A percentile compares a stretch with the other conserved stretches of the same genome.
Evolutionary conservation across 371 early-diverging fungal genomes (phyloP).

Genomic region (Syncephalastrum racemosum): DNA sequence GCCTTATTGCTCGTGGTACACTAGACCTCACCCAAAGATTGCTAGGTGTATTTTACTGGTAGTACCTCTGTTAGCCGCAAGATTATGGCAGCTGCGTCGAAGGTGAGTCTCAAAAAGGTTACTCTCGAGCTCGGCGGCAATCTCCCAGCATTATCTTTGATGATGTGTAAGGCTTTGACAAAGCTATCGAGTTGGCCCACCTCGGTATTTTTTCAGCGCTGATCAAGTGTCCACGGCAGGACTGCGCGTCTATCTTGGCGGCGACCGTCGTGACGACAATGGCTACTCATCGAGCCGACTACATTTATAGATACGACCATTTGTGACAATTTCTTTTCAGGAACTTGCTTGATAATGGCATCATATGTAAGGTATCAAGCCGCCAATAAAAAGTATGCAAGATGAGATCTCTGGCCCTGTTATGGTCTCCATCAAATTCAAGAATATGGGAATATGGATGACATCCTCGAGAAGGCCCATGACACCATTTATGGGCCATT

Average conservation of each 20-base stretch:
- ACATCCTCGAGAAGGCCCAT: slow-evolving; percentile 75
- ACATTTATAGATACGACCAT: slow-evolving; percentile 40
- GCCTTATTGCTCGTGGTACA: slow-evolving; percentile 35
- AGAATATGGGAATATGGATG: slow-evolving; percentile 60
- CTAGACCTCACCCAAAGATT: slow-evolving; percentile 40
- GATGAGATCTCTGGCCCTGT: slow-evolving; percentile 87
- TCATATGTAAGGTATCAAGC: slow-evolving; percentile 13
- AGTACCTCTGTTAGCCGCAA: slow-evolving; percentile 54
- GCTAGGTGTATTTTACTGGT: slow-evolving; percentile 67
- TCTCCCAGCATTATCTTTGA: slow-evolving; percentile 91
- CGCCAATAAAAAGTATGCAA: slow-evolving; percentile 61
- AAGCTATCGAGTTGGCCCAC: slow-evolving; percentile 72
- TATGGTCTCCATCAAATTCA: slow-evolving; percentile 66
- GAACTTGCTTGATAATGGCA: background rate
- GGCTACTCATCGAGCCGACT: slow-evolving; percentile 55
- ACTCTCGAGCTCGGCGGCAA: slow-evolving; percentile 82
- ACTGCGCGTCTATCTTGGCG: slow-evolving; percentile 53
- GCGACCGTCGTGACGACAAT: slow-evolving; percentile 45
- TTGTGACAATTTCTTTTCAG: too few species aligned
- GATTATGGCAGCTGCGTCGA: slow-evolving; percentile 57
- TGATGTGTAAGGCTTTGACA: slow-evolving; percentile 73
- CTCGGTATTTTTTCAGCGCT: slow-evolving; percentile 76
- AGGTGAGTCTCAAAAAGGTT: slow-evolving; percentile 73
- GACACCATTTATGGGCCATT: slow-evolving; percentile 74
- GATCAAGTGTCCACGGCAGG: slow-evolving; percentile 86